Percentiles rank a stretch among this genome's conserved stretches.
phyloP scores from a whole-genome alignment of 2,329 filamentous ascomycete genomes.

The Fusarium verticillioides region DNA sequence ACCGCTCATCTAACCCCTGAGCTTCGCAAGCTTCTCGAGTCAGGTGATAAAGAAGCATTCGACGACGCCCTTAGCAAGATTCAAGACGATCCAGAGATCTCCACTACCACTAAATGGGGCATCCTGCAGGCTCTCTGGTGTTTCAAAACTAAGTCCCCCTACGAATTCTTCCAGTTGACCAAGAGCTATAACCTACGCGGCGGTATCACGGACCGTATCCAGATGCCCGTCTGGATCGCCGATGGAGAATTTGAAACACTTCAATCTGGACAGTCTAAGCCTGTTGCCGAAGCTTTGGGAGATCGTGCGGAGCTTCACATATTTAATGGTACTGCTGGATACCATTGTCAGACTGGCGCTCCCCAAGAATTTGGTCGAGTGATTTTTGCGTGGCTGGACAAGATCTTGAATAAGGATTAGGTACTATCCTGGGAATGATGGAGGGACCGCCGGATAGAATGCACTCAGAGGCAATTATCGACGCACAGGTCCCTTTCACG shows the following conservation, averaged over 20 bases:
- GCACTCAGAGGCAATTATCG: too few relatives aligned
- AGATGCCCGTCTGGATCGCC: conserved; percentile 40
- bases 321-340: conserved; percentile 21
- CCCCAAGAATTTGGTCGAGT: conserved; percentile 2
- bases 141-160: conserved; percentile 46
- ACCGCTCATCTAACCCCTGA: not conserved
- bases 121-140: conserved; percentile 49
- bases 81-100: conserved; percentile 2
- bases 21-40: conserved; percentile 1
- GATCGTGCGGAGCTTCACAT: conserved; percentile 6
- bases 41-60: conserved; percentile 27
- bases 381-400: conserved; percentile 20
- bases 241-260: conserved; percentile 37
- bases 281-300: not conserved
- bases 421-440: too few relatives aligned
- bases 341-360: conserved; percentile 22
- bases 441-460: too few relatives aligned
- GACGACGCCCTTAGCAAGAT: conserved; percentile 14
- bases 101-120: conserved; percentile 44
- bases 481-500: not conserved
- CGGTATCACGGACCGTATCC: conserved; percentile 19
- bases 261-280: conserved; percentile 14
- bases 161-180: conserved; percentile 37
- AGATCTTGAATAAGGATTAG: not conserved
- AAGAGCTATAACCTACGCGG: conserved; percentile 30